Conservation (phyloP, 352 stramenopile genomes). For the Pythium periplocum region DNA sequence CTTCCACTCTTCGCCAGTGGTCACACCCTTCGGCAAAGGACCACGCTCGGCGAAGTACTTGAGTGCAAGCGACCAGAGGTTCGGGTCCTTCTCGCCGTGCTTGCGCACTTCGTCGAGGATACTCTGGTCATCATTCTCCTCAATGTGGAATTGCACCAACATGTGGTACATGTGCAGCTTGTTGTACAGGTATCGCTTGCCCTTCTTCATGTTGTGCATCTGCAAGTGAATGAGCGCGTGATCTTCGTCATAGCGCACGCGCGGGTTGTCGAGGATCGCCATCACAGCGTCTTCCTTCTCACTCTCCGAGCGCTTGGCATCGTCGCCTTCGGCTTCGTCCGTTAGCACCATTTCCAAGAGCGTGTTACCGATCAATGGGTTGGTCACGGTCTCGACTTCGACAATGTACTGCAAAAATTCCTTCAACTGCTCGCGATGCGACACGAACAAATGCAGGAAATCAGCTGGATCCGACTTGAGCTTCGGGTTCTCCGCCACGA, state of each 20-base stretch:
- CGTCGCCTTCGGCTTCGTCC: conserved; percentile 36
- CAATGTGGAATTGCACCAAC: conserved; percentile 92
- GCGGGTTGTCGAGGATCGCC: conserved; percentile 86
- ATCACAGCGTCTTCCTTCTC: conserved; percentile 82
- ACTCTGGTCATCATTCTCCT: conserved; percentile 87
- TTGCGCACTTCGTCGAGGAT: conserved; percentile 89
- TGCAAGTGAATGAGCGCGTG: conserved; percentile 92
- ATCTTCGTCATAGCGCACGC: conserved; percentile 89
- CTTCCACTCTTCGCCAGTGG: conserved; percentile 64
- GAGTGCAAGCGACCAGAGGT: conserved; percentile 86
- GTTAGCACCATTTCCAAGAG: conserved; percentile 86
- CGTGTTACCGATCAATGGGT: conserved; percentile 88
- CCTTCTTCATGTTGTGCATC: conserved; percentile 89
- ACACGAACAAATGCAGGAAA: conserved; percentile 92
- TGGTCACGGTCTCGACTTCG: conserved; percentile 82
- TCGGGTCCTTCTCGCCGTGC: conserved; percentile 85
- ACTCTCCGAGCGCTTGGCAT: conserved; percentile 30
- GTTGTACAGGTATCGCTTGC: conserved; percentile 93
- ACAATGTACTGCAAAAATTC: conserved; percentile 89
- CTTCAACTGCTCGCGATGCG: conserved; percentile 83
- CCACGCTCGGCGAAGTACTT: conserved; percentile 88
- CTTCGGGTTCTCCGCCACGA: conserved; percentile 39
- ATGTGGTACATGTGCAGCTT: conserved; percentile 94
- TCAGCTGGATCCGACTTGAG: conserved; percentile 80
- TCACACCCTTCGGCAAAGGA: conserved; percentile 58